Percentiles rank a stretch among this genome's conserved stretches.
phyloP scores from a whole-genome alignment of 306 rosid genomes.

The Betula pendula region DNA sequence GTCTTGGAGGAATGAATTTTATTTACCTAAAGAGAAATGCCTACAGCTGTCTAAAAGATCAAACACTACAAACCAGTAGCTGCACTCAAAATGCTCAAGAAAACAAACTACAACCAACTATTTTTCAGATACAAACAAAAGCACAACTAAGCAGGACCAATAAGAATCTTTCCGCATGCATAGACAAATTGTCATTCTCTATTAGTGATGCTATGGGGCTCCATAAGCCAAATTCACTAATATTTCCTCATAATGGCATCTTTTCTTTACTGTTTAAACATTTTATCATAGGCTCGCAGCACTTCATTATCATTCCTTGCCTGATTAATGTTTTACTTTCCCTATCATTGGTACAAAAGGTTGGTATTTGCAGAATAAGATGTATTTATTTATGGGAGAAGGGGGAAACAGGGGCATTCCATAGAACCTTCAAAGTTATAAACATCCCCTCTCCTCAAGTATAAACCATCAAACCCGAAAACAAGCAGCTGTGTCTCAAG shows the following conservation, averaged over 20 bases:
- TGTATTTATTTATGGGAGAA: no score
- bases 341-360: neutral
- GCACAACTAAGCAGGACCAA: neutral
- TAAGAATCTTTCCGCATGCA: neutral
- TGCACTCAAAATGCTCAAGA: neutral
- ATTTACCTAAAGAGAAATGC: no score
- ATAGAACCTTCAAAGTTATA: no score
- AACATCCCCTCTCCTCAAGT: no score
- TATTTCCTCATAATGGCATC: neutral
- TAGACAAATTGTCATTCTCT: neutral
- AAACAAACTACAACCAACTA: neutral
- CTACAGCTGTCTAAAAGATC: no score
- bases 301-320: neutral
- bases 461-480: neutral
- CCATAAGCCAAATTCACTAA: neutral
- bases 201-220: neutral
- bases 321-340: neutral
- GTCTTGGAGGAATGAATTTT: no score
- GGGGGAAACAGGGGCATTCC: no score
- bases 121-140: neutral
- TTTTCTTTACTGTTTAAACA: neutral
- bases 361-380: neutral
- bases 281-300: neutral
- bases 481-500: neutral
- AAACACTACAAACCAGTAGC: neutral